phyloP scores from a whole-genome alignment of 768 basidiomycete species.

The Kwoniella shandongensis region DNA sequence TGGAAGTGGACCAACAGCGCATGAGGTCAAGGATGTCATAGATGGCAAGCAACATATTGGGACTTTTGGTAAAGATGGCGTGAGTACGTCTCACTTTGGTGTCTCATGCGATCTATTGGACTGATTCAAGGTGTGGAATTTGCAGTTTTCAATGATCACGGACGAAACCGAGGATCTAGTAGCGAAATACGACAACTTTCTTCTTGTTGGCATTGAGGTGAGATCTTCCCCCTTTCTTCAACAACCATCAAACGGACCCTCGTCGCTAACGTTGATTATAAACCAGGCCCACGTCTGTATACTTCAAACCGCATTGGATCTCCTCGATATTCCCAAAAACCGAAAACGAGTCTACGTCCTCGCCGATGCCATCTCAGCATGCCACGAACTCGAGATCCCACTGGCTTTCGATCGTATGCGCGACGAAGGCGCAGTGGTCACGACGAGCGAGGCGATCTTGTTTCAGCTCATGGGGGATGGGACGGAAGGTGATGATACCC shows the following conservation, averaged over 20 bases:
- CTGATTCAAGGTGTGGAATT: not conserved
- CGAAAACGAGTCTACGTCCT: conserved; percentile 59
- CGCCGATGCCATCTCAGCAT: conserved; percentile 81
- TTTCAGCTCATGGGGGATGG: conserved; percentile 68
- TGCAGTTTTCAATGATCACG: conserved; percentile 77
- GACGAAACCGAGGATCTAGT: conserved; percentile 65
- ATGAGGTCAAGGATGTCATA: conserved; percentile 7
- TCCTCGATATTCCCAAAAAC: conserved; percentile 53
- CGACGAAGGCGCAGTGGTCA: conserved; percentile 65
- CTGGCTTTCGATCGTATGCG: conserved; percentile 62
- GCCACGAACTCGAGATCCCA: conserved; percentile 75
- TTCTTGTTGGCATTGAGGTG: conserved; percentile 88
- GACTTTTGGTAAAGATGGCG: conserved; percentile 18
- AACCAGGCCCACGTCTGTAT: conserved; percentile 82
- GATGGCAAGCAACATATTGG: conserved; percentile 14
- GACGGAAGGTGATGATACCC: conserved; percentile 12
- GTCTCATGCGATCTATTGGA: not conserved
- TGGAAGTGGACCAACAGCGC: conserved; percentile 18
- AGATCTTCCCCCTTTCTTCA: conserved; percentile 28
- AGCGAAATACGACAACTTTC: conserved; percentile 61
- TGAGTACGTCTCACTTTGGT: conserved; percentile 1
- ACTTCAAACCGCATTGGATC: conserved; percentile 74
- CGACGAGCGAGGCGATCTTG: conserved; percentile 75
- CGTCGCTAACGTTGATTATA: not conserved
- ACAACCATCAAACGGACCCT: not conserved